Base-by-base conservation (phyloP, 352 stramenopile species). In the Globisporangium apiculatum region DNA sequence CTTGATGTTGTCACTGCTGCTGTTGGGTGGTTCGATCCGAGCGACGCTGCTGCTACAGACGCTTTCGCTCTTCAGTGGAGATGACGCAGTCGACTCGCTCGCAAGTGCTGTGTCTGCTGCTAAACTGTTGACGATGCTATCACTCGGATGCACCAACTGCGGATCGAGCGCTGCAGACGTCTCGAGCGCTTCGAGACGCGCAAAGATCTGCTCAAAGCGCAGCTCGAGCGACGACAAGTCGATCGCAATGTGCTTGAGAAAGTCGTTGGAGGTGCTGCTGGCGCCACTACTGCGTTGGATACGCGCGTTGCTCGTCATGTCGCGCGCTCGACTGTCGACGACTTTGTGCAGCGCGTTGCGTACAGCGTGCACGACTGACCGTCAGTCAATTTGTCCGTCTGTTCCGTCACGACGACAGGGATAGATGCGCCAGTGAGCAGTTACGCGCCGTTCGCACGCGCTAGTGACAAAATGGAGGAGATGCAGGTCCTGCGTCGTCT, bases 171-270 rank as follows among this genome's bases (percentile, higher is more conserved):
- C 24, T 31, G 24, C 24, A 31, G 24, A 31, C 5, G 52, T 51
- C 51, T 88, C 75, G 3, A 86, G 68, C 3, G 64, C 62, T 50
- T 72, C 64, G 3, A 88, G 58, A 14, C 75, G 73, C 9, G 60
- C 68, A 31, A 85, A 74, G 43, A 85, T 57, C 24, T 78, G 61
- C 11, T 82, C 67, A 42, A 88, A 82, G 7, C 76, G 75, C 4
- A 68, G 51, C 48, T 88, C 70, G 48, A 88, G 54, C 12, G 69
- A 69, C 35, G 76, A 84, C 8, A 79, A 62, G 46, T 79, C 71
- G 47, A 79, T 63, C 4, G 73, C 64, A 37, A 79, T 71, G 51
- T 71, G 52, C 65, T 82, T 79, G 37, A 71, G 48, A 58, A 79
- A 75, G 18, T 79, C 72, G 11, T 66, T 82, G 36, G 8, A 42